Evolutionary conservation across 1,284 basidiomycete species (phyloP).

Genomic region (Neonothopanus nambi): DNA sequence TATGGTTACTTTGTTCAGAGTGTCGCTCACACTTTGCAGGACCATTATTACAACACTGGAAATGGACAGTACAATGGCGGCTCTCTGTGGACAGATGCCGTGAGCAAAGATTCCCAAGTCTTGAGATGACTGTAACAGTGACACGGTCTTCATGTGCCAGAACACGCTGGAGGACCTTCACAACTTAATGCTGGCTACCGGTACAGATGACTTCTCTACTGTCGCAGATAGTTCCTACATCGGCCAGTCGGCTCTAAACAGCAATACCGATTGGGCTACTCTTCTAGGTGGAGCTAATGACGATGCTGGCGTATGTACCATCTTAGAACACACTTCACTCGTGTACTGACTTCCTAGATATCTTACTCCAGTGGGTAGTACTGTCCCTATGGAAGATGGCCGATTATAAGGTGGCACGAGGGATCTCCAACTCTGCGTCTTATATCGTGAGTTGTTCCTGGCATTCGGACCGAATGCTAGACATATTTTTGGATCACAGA

Average conservation of each 20-base stretch:
- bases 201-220: constrained; percentile 35
- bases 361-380: constrained; percentile 45
- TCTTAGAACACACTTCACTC: neutral
- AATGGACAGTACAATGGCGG: constrained; percentile 44
- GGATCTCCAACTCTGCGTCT: constrained; percentile 29
- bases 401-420: constrained; percentile 46
- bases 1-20: constrained; percentile 25
- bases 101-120: constrained; percentile 29
- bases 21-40: constrained; percentile 43
- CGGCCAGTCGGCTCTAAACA: constrained; percentile 39
- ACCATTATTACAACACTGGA: constrained; percentile 37
- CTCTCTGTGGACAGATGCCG: constrained; percentile 53
- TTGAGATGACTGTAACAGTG: neutral
- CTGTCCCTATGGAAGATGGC: constrained; percentile 54
- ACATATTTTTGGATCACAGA: constrained; percentile 22
- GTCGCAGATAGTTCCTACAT: constrained; percentile 45
- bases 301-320: constrained; percentile 43
- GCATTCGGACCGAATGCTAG: neutral
- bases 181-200: constrained; percentile 50
- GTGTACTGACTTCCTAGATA: neutral
- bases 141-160: constrained; percentile 27
- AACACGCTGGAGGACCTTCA: constrained; percentile 57
- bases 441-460: constrained; percentile 36
- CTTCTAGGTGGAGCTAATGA: constrained; percentile 49
- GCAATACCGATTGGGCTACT: constrained; percentile 40